These are phyloP conservation scores for Pichia scutulata DNA, from an alignment of 805 yeast genomes.

Conservation along the genomic window DNA sequence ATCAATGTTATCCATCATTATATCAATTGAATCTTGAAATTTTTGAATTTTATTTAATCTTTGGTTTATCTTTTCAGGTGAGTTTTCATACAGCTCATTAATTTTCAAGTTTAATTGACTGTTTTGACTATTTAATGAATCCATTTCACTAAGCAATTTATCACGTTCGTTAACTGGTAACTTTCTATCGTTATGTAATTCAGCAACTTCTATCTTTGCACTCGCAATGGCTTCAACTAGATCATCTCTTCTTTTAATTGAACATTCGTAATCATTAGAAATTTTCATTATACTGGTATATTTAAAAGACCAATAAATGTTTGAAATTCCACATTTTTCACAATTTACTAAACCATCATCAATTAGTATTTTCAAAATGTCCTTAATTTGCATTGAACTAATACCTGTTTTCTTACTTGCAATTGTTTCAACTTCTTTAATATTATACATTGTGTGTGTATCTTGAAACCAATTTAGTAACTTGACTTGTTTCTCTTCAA, in stretches of 20 bases:
- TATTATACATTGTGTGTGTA: conserved; percentile 35
- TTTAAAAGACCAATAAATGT: conserved; percentile 44
- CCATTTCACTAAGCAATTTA: conserved; percentile 4
- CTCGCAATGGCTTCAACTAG: conserved; percentile 5
- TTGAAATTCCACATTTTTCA: conserved; percentile 49
- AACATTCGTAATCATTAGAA: conserved; percentile 9
- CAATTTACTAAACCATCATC: conserved; percentile 43
- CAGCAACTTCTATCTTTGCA: conserved; percentile 9
- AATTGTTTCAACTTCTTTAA: conserved; percentile 43
- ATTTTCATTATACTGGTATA: conserved; percentile 19
- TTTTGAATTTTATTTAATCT: background rate
- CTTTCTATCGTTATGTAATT: conserved; percentile 6
- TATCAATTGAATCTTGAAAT: conserved; percentile 10
- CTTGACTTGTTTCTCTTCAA: conserved; percentile 34
- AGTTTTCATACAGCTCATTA: background rate
- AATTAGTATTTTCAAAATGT: conserved; percentile 36
- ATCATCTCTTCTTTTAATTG: conserved; percentile 4
- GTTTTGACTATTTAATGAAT: conserved; percentile 9
- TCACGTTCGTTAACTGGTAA: background rate
- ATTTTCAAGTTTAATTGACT: conserved; percentile 6
- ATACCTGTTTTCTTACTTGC: conserved; percentile 42
- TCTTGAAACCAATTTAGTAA: conserved; percentile 34
- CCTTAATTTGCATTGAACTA: conserved; percentile 49
- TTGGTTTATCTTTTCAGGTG: conserved; percentile 1
- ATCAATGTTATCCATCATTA: conserved; percentile 35